Evolutionary conservation across 495 filamentous ascomycete species (phyloP).

Genomic region (Emericellopsis terricola): DNA sequence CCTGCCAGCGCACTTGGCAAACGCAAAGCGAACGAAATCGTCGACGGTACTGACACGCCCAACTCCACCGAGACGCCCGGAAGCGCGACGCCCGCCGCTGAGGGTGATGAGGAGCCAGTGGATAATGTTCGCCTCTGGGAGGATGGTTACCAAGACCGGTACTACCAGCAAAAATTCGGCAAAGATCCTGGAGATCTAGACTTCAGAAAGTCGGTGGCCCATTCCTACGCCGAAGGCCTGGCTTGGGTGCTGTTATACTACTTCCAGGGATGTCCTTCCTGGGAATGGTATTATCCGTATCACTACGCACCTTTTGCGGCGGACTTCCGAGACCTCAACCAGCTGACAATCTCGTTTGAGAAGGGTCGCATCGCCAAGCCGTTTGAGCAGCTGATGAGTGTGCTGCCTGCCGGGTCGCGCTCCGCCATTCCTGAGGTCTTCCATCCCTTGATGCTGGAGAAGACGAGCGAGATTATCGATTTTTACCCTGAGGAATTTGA

Average conservation of each 20-base stretch:
- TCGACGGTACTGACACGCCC: slow-evolving; percentile 34
- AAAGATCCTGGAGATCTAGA: slow-evolving; percentile 63
- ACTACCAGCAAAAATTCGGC: slow-evolving; percentile 96
- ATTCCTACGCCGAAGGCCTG: slow-evolving; percentile 88
- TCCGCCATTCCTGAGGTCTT: slow-evolving; percentile 80
- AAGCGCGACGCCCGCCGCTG: slow-evolving; percentile 18
- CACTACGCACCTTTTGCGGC: slow-evolving; percentile 96
- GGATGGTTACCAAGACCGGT: slow-evolving; percentile 81
- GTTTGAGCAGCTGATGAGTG: slow-evolving; percentile 97
- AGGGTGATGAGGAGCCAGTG: slow-evolving; percentile 41
- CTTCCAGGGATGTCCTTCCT: slow-evolving; percentile 92
- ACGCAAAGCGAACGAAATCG: slow-evolving; percentile 39
- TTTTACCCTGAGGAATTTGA: slow-evolving; percentile 94
- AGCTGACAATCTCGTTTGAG: slow-evolving; percentile 65
- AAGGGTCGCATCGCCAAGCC: slow-evolving; percentile 77
- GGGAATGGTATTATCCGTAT: slow-evolving; percentile 98
- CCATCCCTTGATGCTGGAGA: slow-evolving; percentile 70
- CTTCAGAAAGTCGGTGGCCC: slow-evolving; percentile 84
- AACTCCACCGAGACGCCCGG: slow-evolving; percentile 24
- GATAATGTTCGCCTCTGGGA: slow-evolving; percentile 92
- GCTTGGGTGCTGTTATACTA: slow-evolving; percentile 97
- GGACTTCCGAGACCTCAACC: slow-evolving; percentile 72
- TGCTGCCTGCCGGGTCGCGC: slow-evolving; percentile 79
- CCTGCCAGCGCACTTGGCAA: slow-evolving; percentile 30
- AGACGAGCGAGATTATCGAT: slow-evolving; percentile 81